Percentiles rank a stretch among this genome's conserved stretches.
Conservation (phyloP, 306 rosid species). For the Hippophae gyantsensis region DNA sequence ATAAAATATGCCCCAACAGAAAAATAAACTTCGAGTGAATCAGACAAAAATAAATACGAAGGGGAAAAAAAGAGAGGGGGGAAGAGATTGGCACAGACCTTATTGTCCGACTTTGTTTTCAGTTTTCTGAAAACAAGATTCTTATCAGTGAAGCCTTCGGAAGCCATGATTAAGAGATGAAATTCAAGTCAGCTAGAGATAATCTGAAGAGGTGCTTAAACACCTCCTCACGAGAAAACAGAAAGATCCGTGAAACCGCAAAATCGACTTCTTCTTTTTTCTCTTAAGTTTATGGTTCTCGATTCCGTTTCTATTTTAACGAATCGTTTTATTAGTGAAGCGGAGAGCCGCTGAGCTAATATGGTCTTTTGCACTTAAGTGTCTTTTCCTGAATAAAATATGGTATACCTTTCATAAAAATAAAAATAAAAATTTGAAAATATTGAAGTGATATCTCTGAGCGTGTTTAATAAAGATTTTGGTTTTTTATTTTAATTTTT, state of each 20-base stretch:
- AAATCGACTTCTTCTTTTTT: not conserved
- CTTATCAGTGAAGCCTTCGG: constrained; percentile 54
- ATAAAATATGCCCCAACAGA: not conserved
- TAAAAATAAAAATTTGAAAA: too few species aligned
- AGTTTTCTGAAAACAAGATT: constrained; percentile 59
- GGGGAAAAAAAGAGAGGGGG: not conserved
- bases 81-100: constrained; percentile 30
- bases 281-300: too few species aligned
- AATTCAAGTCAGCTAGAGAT: not conserved
- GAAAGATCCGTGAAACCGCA: constrained; percentile 2
- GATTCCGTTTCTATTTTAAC: too few species aligned
- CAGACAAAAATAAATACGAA: not conserved
- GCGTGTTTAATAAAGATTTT: too few species aligned
- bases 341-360: too few species aligned
- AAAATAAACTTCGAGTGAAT: not conserved
- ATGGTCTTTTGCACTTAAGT: too few species aligned
- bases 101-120: constrained; percentile 74
- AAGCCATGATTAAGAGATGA: constrained; percentile 46
- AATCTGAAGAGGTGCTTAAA: constrained; percentile 31
- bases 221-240: constrained; percentile 29
- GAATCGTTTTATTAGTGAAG: too few species aligned
- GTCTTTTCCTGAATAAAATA: too few species aligned
- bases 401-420: too few species aligned
- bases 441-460: too few species aligned
- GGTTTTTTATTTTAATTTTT: too few species aligned